Percentiles rank a stretch among this genome's conserved stretches.
These are phyloP conservation scores for Chlamydomonas reinhardtii DNA, from an alignment of 163 green algal genomes.

Conservation along the genomic window DNA sequence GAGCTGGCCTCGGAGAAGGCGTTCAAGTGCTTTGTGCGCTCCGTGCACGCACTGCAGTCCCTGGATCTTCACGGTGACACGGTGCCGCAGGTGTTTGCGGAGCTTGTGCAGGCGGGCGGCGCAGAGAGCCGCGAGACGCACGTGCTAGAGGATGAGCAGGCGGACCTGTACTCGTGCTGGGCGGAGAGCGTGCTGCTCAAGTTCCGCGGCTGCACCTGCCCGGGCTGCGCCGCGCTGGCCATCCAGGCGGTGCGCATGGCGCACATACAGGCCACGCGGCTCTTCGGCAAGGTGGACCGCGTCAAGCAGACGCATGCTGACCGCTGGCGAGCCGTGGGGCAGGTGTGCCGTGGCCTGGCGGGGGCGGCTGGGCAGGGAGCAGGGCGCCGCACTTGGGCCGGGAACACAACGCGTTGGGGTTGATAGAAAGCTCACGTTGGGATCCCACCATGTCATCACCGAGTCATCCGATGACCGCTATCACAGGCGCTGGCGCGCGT, in stretches of 20 bases:
- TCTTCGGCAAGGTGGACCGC: constrained; percentile 68
- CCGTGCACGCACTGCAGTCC: constrained; percentile 72
- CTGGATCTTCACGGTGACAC: constrained; percentile 64
- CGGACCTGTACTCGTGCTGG: constrained; percentile 80
- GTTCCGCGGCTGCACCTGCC: constrained; percentile 75
- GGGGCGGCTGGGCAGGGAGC: too few species aligned
- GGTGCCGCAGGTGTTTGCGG: constrained; percentile 56
- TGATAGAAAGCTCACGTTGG: too few species aligned
- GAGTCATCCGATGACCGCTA: not conserved
- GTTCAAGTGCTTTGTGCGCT: constrained; percentile 73
- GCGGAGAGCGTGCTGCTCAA: constrained; percentile 79
- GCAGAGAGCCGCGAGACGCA: constrained; percentile 49
- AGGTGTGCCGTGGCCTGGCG: not conserved
- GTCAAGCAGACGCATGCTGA: constrained; percentile 39
- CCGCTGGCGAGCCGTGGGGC: constrained; percentile 60
- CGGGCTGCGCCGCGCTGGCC: constrained; percentile 74
- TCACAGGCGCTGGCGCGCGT: constrained; percentile 60
- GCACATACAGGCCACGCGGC: constrained; percentile 65
- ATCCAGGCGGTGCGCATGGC: constrained; percentile 72
- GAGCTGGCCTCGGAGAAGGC: constrained; percentile 62
- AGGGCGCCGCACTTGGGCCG: too few species aligned
- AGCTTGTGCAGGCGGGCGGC: constrained; percentile 22
- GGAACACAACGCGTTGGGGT: too few species aligned
- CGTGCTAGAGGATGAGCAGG: constrained; percentile 77
- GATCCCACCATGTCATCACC: too few species aligned